Evolutionary conservation across 306 rosid species (phyloP).

Genomic region (Cucumis hystrix): DNA sequence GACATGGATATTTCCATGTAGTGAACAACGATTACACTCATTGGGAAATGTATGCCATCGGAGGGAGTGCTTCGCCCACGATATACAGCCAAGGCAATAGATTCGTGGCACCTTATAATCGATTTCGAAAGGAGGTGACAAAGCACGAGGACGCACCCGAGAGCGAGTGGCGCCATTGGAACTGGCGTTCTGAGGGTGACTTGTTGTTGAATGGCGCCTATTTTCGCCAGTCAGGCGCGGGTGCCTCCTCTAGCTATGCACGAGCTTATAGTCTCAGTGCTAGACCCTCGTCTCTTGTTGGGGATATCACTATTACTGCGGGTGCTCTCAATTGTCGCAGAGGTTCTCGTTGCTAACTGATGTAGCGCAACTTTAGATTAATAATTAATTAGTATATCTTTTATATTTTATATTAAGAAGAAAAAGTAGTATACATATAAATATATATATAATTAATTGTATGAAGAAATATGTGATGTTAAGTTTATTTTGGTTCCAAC

Average conservation of each 20-base stretch:
- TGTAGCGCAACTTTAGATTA: no score
- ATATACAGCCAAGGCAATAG: conserved; percentile 80
- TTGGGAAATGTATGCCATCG: conserved; percentile 96
- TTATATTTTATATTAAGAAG: no score
- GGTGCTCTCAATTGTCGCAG: conserved; percentile 62
- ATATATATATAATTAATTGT: no score
- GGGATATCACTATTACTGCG: conserved; percentile 58
- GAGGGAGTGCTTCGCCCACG: conserved; percentile 84
- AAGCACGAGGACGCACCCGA: conserved; percentile 65
- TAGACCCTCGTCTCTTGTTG: conserved; percentile 75
- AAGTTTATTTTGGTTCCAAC: not conserved
- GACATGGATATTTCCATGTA: conserved; percentile 80
- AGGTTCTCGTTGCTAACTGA: conserved; percentile 38
- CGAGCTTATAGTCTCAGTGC: conserved; percentile 73
- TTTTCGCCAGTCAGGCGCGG: conserved; percentile 61
- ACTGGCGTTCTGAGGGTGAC: conserved; percentile 89
- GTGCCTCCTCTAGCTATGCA: conserved; percentile 45
- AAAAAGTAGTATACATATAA: no score
- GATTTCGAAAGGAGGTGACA: conserved; percentile 61
- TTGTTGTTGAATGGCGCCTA: conserved; percentile 68
- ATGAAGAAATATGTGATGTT: not conserved
- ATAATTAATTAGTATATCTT: not conserved
- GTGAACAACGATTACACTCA: conserved; percentile 92
- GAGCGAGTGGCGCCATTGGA: conserved; percentile 56
- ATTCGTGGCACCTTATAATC: conserved; percentile 50